phyloP scores from a whole-genome alignment of 169 alveolate species.

The Plasmodium sp. region DNA sequence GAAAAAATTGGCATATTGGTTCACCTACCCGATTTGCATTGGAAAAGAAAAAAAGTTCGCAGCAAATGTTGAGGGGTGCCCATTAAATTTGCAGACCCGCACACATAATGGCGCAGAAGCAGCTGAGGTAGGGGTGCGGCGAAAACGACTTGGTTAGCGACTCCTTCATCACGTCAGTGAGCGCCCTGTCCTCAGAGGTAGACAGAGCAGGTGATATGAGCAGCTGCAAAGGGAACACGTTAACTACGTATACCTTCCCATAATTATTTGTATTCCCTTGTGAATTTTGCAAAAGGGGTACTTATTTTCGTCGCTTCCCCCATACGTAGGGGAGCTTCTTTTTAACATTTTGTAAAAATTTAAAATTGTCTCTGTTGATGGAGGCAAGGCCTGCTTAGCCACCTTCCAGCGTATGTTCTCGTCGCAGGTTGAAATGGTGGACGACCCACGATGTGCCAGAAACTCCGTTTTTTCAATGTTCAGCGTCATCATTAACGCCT shows the following conservation, averaged over 20 bases:
- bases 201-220: conserved; percentile 79
- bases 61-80: neutral
- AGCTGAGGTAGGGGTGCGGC: no score
- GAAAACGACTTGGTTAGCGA: neutral
- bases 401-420: conserved; percentile 90
- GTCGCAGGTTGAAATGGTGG: conserved; percentile 86
- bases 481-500: conserved; percentile 87
- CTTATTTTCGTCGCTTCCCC: conserved; percentile 76
- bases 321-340: conserved; percentile 71
- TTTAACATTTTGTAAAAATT: conserved; percentile 87
- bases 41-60: neutral
- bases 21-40: neutral
- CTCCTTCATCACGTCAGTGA: conserved; percentile 3
- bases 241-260: conserved; percentile 85
- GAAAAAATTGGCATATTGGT: neutral
- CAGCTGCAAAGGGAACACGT: conserved; percentile 87
- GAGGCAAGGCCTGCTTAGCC: conserved; percentile 88
- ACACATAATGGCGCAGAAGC: no score
- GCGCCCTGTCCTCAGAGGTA: conserved; percentile 2
- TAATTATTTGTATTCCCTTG: conserved; percentile 78
- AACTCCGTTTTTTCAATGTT: conserved; percentile 84
- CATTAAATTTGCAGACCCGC: no score
- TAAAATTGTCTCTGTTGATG: conserved; percentile 88
- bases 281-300: conserved; percentile 85
- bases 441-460: conserved; percentile 88